Evolutionary conservation across 2,329 filamentous ascomycete species (phyloP).

Genomic region (Didymella keratinophila): DNA sequence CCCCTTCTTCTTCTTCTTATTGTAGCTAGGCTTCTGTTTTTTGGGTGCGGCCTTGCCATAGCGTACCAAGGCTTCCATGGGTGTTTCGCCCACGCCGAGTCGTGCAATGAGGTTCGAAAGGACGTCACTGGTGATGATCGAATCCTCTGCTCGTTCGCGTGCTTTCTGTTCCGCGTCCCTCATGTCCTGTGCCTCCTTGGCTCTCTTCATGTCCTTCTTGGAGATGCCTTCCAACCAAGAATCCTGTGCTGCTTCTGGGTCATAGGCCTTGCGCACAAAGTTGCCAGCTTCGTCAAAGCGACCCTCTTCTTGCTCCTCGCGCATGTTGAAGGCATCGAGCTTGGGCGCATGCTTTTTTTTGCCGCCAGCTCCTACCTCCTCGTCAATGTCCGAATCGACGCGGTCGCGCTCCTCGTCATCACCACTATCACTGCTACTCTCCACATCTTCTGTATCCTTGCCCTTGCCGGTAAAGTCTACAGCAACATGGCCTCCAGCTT

Average conservation of each 20-base stretch:
- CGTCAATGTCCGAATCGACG: slow-evolving; percentile 74
- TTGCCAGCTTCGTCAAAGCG: slow-evolving; percentile 91
- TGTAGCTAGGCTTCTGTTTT: slow-evolving; percentile 57
- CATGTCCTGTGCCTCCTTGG: slow-evolving; percentile 85
- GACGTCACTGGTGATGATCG: slow-evolving; percentile 74
- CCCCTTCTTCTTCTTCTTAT: slow-evolving; percentile 53
- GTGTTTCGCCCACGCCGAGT: slow-evolving; percentile 82
- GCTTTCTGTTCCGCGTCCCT: slow-evolving; percentile 78
- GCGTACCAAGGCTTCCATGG: slow-evolving; percentile 84
- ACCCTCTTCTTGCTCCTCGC: slow-evolving; percentile 87
- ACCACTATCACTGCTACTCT: slow-evolving; percentile 64
- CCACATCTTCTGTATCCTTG: slow-evolving; percentile 66
- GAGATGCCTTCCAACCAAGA: slow-evolving; percentile 90
- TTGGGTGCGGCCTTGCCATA: slow-evolving; percentile 70
- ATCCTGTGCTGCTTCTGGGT: slow-evolving; percentile 91
- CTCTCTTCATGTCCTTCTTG: slow-evolving; percentile 91
- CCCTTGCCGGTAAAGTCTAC: slow-evolving; percentile 61
- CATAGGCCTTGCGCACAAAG: slow-evolving; percentile 85
- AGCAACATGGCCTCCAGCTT: slow-evolving; percentile 73
- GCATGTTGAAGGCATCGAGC: slow-evolving; percentile 96
- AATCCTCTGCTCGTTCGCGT: slow-evolving; percentile 77
- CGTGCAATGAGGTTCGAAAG: slow-evolving; percentile 74
- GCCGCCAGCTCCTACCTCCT: slow-evolving; percentile 87
- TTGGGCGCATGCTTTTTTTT: slow-evolving; percentile 94
- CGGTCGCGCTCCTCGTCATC: slow-evolving; percentile 72